Conservation (phyloP, 148 eudicot genomes). For the Arbutus unedo region DNA sequence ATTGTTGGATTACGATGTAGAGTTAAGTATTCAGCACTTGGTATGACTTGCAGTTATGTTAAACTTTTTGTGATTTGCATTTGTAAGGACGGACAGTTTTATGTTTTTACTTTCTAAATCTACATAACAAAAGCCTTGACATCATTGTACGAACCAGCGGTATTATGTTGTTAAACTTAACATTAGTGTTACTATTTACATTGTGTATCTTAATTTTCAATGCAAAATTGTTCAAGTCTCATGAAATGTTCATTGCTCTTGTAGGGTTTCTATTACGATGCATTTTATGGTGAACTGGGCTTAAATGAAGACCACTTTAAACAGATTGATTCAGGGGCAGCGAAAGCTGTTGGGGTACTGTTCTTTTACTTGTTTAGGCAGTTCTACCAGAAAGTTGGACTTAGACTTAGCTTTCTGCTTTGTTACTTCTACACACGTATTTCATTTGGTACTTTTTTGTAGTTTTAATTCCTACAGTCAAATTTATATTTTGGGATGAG, state of each 20-base stretch:
- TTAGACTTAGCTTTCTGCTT: not conserved
- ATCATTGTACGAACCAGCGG: too few species aligned
- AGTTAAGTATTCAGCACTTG: not conserved
- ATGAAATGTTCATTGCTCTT: conserved; percentile 5
- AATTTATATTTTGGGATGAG: not conserved
- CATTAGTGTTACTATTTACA: not conserved
- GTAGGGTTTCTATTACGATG: conserved; percentile 97
- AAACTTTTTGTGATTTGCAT: too few species aligned
- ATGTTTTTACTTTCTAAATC: not conserved
- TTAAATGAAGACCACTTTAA: conserved; percentile 91
- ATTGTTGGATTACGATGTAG: not conserved
- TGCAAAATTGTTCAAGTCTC: not conserved
- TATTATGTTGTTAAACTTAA: too few species aligned
- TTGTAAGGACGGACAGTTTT: too few species aligned
- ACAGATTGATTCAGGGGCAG: conserved; percentile 62
- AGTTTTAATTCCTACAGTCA: not conserved
- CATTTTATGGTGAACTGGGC: conserved; percentile 85
- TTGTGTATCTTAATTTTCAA: not conserved
- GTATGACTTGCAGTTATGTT: not conserved
- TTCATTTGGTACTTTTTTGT: not conserved
- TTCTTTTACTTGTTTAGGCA: conserved; percentile 11
- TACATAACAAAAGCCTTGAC: not conserved
- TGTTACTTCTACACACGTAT: not conserved
- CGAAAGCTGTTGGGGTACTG: conserved; percentile 75
- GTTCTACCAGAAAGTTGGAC: conserved; percentile 4